Evolutionary conservation across 441 rosid species (phyloP), one percentile per base, ranked within the genome.

Genomic region (Iberis amara): DNA sequence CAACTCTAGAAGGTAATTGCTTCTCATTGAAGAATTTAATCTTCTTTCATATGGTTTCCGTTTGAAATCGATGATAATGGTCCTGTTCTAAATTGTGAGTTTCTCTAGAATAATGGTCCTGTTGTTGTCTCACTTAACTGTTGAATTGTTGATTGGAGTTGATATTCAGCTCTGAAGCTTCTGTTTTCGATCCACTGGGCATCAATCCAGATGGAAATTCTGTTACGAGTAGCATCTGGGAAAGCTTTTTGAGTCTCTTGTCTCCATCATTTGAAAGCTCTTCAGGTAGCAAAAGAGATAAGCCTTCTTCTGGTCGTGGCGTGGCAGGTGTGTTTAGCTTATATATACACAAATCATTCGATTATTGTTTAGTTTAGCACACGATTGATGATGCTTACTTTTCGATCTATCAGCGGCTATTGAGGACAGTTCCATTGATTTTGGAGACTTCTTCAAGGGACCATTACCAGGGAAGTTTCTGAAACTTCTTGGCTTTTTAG

Each of bases 401-500:
- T 66, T 31, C 21, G 21, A 41, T 37, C 0, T 55, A 14, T 57
- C 86, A 92, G 96, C 96, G 71, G 94, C 96, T 62, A 92, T 92
- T 62, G 99, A 92, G 78, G 99, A 92, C 59, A 86, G 96, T 73
- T 92, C 97, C 26, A 89, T 92, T 73, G 97, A 89, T 64, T 78
- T 89, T 57, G 96, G 99, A 47, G 97, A 92, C 70, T 92, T 92
- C 80, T 86, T 89, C 68, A 86, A 82, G 56, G 99, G 97, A 2
- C 94, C 88, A 27, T 68, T 92, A 40, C 96, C 97, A 2, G 96
- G 92, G 58, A 92, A 92, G 72, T 88, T 92, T 75, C 77, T 89
- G 47, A 82, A 80, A 71, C 92, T 92, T 65, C 69, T 92, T 57
- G 97, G 94, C 0, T 77, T 65, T 31, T 69, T 92, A 74, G 99